Evolutionary conservation across 1,139 yeast species (phyloP).

Genomic region (Kodamaea sp.): DNA sequence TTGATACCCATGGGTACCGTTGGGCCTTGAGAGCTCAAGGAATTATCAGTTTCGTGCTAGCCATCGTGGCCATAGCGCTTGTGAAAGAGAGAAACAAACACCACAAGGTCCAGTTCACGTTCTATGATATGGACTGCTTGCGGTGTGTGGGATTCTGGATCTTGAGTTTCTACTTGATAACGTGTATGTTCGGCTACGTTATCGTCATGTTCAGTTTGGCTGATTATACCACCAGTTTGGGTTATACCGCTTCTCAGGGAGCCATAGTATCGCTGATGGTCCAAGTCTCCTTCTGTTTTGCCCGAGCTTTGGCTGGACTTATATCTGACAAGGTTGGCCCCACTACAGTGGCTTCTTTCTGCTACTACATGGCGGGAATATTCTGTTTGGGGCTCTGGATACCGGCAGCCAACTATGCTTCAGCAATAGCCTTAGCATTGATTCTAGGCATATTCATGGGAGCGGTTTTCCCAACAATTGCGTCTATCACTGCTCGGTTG

Average conservation of each 20-base stretch:
- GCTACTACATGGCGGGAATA: slow-evolving; percentile 26
- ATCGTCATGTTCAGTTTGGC: slow-evolving; percentile 46
- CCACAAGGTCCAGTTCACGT: slow-evolving; percentile 33
- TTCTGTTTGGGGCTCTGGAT: slow-evolving; percentile 38
- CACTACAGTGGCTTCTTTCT: slow-evolving; percentile 31
- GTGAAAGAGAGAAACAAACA: slow-evolving; percentile 25
- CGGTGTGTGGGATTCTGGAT: slow-evolving; percentile 33
- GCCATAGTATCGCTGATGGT: slow-evolving; percentile 48
- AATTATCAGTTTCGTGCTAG: slow-evolving; percentile 34
- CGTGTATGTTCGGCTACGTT: slow-evolving; percentile 49
- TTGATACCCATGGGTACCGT: slow-evolving; percentile 52
- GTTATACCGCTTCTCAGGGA: slow-evolving; percentile 42
- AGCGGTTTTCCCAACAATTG: slow-evolving; percentile 9
- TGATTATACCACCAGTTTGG: slow-evolving; percentile 46
- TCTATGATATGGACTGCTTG: slow-evolving; percentile 33
- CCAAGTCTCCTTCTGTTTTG: slow-evolving; percentile 41
- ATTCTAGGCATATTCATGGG: slow-evolving; percentile 32
- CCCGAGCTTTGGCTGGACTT: slow-evolving; percentile 45
- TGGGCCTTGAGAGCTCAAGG: slow-evolving; percentile 63
- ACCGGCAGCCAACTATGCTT: slow-evolving; percentile 35
- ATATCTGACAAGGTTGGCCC: slow-evolving; percentile 43
- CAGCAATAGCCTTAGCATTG: slow-evolving; percentile 27
- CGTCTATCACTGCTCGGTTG: slow-evolving; percentile 6
- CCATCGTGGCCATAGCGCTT: slow-evolving; percentile 31
- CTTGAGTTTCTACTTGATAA: slow-evolving; percentile 31